phyloP scores from a whole-genome alignment of 768 basidiomycete species.

The Mycena olivaceomarginata region DNA sequence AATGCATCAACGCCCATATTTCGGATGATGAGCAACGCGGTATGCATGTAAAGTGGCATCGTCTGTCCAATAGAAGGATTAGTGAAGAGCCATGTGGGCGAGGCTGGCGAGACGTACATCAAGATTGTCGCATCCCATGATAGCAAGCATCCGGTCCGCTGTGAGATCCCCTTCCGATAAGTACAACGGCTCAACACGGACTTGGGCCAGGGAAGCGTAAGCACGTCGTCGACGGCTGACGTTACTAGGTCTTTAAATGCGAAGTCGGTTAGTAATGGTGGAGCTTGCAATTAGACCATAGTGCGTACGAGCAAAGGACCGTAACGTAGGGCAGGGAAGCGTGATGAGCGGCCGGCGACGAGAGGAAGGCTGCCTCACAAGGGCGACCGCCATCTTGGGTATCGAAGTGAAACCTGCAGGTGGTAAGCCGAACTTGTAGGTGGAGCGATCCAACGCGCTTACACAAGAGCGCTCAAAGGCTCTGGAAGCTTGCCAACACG shows the following conservation, averaged over 20 bases:
- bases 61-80: constrained; percentile 29
- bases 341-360: neutral
- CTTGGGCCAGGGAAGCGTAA: constrained; percentile 43
- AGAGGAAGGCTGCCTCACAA: constrained; percentile 41
- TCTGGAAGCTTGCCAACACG: constrained; percentile 62
- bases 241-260: constrained; percentile 38
- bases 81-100: neutral
- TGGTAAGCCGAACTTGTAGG: constrained; percentile 5
- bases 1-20: constrained; percentile 17
- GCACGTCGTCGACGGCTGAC: constrained; percentile 35
- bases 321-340: constrained; percentile 34
- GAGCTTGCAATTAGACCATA: neutral
- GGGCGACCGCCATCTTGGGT: constrained; percentile 36
- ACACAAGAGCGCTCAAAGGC: constrained; percentile 67
- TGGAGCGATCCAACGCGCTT: neutral
- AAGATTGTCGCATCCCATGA: constrained; percentile 64
- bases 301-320: constrained; percentile 41
- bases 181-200: constrained; percentile 63
- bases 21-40: constrained; percentile 34
- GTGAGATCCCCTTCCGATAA: constrained; percentile 67
- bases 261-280: neutral
- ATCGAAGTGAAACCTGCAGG: constrained; percentile 41
- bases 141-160: constrained; percentile 68
- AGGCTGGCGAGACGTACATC: constrained; percentile 25
- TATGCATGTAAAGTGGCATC: constrained; percentile 46